Percentiles rank a stretch among this genome's conserved stretches.
Conservation (phyloP, 306 rosid genomes). For the Cotoneaster glaucophyllus region DNA sequence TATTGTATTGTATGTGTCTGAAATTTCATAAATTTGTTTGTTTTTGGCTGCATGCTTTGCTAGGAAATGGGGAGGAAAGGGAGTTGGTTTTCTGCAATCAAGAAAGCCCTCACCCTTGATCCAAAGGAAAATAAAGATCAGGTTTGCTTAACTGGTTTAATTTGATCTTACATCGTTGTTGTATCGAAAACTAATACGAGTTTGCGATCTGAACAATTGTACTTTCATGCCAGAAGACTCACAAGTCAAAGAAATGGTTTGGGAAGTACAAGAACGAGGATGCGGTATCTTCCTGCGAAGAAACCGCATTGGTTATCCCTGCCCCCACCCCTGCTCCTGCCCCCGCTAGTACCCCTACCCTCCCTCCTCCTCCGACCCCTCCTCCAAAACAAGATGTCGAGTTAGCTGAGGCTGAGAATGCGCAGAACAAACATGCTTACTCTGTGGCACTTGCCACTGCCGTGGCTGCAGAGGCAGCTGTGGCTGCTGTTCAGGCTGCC, state of each 20-base stretch:
- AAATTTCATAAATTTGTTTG: slow-evolving; percentile 13
- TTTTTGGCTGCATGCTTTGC: slow-evolving; percentile 20
- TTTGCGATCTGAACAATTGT: slow-evolving; percentile 7
- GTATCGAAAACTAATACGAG: background rate
- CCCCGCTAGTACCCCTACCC: background rate
- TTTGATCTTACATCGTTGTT: background rate
- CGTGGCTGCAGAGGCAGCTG: slow-evolving; percentile 83
- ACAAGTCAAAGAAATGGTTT: slow-evolving; percentile 61
- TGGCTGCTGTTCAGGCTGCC: slow-evolving; percentile 71
- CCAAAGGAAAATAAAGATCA: slow-evolving; percentile 63
- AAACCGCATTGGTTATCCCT: slow-evolving; percentile 19
- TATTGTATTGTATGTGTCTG: background rate
- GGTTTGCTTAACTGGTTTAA: slow-evolving; percentile 33
- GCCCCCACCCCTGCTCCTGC: slow-evolving; percentile 15
- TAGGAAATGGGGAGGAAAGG: slow-evolving; percentile 86
- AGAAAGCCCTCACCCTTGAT: slow-evolving; percentile 53
- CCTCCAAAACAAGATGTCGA: slow-evolving; percentile 30
- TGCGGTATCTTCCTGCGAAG: slow-evolving; percentile 13
- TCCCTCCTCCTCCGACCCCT: slow-evolving; percentile 15
- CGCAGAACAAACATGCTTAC: slow-evolving; percentile 56
- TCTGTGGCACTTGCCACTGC: slow-evolving; percentile 82
- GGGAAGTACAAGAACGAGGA: slow-evolving; percentile 39
- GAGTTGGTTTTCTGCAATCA: slow-evolving; percentile 76
- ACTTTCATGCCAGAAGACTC: slow-evolving; percentile 33
- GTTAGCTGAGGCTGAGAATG: slow-evolving; percentile 36